Conservation (phyloP, 208 protist genomes). For the Herpetomonas samuelpessoai region DNA sequence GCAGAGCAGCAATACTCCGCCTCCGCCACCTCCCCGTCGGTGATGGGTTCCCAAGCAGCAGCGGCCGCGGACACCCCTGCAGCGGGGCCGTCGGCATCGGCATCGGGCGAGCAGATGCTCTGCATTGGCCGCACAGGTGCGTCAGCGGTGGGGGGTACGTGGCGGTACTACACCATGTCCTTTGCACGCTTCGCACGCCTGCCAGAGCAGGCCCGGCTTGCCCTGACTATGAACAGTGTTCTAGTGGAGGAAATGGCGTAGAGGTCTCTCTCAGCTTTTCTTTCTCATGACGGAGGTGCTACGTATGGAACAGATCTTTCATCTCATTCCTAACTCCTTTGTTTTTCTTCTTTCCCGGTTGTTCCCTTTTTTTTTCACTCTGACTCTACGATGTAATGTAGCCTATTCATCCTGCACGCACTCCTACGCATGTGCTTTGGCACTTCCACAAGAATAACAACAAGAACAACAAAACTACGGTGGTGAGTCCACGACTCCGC, state of each 20-base stretch:
- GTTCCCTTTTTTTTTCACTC: not conserved
- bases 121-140: not conserved
- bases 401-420: not conserved
- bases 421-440: too few relatives aligned
- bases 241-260: not conserved
- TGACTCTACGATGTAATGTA: not conserved
- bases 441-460: too few relatives aligned
- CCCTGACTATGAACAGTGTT: not conserved
- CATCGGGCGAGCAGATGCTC: not conserved
- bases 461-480: too few relatives aligned
- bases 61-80: not conserved
- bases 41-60: not conserved
- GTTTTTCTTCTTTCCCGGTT: conserved; percentile 1
- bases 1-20: not conserved
- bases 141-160: not conserved
- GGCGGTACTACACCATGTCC: not conserved
- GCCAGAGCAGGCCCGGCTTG: not conserved
- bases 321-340: not conserved
- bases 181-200: not conserved
- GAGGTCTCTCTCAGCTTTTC: not conserved
- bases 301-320: too few relatives aligned
- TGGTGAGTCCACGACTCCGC: too few relatives aligned
- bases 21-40: not conserved
- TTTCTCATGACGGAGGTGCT: not conserved
- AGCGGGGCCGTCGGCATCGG: not conserved